Evolutionary conservation across 2,329 filamentous ascomycete species (phyloP), one percentile per base, ranked within the genome.

Genomic region (Parafenestella ontariensis): DNA sequence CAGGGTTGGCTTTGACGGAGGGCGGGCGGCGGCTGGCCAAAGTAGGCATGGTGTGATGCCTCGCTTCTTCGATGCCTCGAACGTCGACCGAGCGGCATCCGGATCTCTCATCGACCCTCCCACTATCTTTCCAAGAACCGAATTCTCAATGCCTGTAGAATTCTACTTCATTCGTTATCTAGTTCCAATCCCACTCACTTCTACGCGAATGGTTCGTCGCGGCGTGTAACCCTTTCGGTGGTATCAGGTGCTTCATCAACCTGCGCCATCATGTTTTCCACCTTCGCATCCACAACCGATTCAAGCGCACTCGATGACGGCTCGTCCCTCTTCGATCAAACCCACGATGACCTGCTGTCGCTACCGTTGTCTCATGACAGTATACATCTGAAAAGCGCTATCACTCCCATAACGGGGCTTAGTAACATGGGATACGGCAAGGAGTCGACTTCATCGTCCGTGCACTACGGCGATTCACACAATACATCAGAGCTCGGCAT

Each of bases 391-490:
- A 77, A 76, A 62, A 59, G 60, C 49, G 59, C 65, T 46, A 64
- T 67, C 42, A 60, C 64, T 56, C 59, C 70, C 28, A 71, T 74
- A 56, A 53, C 68, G 48, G 67, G 65, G 56, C 70, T 76, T 65
- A 68, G 72, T 62, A 68, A 68, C 61, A 56, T 76, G 52, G 72
- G 65, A 52, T 77, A 76, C 69, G 63, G 61, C 49, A 69, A 70
- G 64, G 74, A 76, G 62, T 77, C 75, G 24, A 69, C 66, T 51
- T 61, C 71, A 54, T 77, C 75, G 54, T 77, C 75, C 59, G 68
- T 74, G 62, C 75, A 76, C 56, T 72, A 72, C 49, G 70, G 70
- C 53, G 73, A 77, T 52, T 58, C 60, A 42, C 70, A 70, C 50
- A 73, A 75, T 57, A 64, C 64, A 61, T 77, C 73, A 23, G 75